Conservation (phyloP, 2,329 filamentous ascomycete genomes). For the Colletotrichum limetticola region DNA sequence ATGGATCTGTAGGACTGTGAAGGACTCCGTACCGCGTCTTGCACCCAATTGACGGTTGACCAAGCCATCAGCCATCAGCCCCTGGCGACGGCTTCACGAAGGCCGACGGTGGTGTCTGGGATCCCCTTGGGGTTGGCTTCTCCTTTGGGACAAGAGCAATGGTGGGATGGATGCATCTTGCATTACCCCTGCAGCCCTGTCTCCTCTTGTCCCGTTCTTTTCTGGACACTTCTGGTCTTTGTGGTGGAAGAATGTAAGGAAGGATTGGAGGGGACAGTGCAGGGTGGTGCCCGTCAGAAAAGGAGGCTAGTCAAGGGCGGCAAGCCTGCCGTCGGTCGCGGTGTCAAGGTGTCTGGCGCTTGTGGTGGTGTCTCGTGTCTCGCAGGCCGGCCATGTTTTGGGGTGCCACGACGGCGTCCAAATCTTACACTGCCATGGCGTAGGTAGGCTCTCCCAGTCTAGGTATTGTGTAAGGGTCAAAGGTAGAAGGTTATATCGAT, state of each 20-base stretch:
- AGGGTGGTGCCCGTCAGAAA: constrained; percentile 9
- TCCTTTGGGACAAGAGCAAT: constrained; percentile 19
- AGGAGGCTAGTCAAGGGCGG: not conserved
- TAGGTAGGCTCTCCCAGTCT: not conserved
- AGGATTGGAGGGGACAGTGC: not conserved
- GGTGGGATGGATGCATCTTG: constrained; percentile 26
- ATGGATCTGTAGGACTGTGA: no score
- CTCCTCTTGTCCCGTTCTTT: constrained; percentile 5
- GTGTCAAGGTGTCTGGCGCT: constrained; percentile 7
- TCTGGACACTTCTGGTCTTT: not conserved
- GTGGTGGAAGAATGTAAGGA: not conserved
- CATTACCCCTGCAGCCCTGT: constrained; percentile 31
- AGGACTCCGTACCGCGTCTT: not conserved
- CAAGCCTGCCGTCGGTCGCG: constrained; percentile 1
- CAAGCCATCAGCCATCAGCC: not conserved
- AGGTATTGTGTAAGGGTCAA: not conserved
- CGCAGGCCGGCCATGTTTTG: not conserved
- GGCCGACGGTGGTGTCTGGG: not conserved
- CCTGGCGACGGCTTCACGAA: not conserved
- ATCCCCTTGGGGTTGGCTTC: constrained; percentile 1
- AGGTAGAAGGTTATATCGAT: not conserved
- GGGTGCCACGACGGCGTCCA: not conserved
- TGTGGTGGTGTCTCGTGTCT: not conserved
- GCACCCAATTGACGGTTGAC: not conserved
- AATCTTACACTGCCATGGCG: no score